Base-by-base conservation (phyloP, 352 stramenopile genomes). In the Peronospora belbahrii region DNA sequence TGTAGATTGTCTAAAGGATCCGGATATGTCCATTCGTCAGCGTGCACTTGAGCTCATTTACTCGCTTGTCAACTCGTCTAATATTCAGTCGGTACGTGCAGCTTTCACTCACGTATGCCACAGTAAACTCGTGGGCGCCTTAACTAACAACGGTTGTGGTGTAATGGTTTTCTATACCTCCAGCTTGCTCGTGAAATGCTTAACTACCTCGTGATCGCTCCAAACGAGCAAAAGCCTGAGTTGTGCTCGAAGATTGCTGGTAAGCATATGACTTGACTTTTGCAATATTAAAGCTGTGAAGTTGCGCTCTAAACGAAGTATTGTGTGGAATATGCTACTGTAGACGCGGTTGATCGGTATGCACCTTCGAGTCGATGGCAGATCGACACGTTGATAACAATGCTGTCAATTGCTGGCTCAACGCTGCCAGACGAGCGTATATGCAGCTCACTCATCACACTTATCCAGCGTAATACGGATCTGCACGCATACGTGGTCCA, bases 31-130 rank as follows among this genome's bases (percentile, higher is more conserved):
- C 31, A 99, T 99, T 58, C 94, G 96, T 47, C 91, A 98, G 72
- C 92, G 96, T 40, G 96, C 97, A 11, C 82, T 99, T 0, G 97
- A 99, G 55, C 76, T 99, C 1, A 98, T 99, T 36, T 99, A 98
- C 53, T 88, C 98, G 42, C 79, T 99, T 11, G 95, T 99, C 20
- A 98, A 98, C 62, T 69, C 80, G 30, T 76, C 91, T 42, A 99
- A 99, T 66, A 97, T 99, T 23, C 80, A 97, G 43, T 74, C 71
- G 59, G 75, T 87, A 67, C 30, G 71, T 48, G 36, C 15, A 41
- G 9, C 17, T 13, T 11, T 32, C 2, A 11, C 7, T 3, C 27
- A 19, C 8, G n/a, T 10, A 11, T 45, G 18, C n/a, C 6, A 33
- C 41, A n/a, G 23, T 30, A 8, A 31, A 38, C 2, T 47, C 19